A percentile compares a stretch with the other conserved stretches of the same genome.
phyloP scores from a whole-genome alignment of 208 protist genomes.

The Trypanosoma melophagium region DNA sequence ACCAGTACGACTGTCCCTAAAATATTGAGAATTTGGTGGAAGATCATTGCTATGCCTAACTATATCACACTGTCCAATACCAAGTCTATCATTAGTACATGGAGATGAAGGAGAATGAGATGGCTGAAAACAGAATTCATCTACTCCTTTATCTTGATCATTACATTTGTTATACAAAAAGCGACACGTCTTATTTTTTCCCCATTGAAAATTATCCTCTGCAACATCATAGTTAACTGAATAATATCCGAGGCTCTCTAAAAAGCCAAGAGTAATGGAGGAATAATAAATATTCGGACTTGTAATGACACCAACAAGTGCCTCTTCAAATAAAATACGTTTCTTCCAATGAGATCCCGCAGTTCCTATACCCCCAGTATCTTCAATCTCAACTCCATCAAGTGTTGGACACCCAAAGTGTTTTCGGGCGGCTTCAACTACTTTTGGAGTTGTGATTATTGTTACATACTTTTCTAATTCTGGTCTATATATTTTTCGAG shows the following conservation, averaged over 20 bases:
- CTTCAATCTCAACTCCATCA: constrained; percentile 64
- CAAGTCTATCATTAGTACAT: constrained; percentile 41
- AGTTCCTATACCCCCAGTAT: constrained; percentile 47
- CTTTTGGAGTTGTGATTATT: constrained; percentile 39
- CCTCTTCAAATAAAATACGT: constrained; percentile 55
- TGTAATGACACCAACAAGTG: constrained; percentile 43
- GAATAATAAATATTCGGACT: constrained; percentile 39
- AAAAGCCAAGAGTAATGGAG: constrained; percentile 51
- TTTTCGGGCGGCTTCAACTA: constrained; percentile 37
- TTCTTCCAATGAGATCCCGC: constrained; percentile 65
- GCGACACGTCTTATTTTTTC: constrained; percentile 38
- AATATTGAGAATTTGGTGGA: constrained; percentile 43
- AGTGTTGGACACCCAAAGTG: constrained; percentile 55
- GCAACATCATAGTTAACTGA: constrained; percentile 46
- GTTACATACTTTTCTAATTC: constrained; percentile 32
- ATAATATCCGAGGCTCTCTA: constrained; percentile 64
- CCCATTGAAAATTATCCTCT: constrained; percentile 42
- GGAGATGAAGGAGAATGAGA: neutral
- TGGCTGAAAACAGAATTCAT: constrained; percentile 55
- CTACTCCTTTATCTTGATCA: constrained; percentile 15
- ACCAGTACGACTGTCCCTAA: constrained; percentile 27
- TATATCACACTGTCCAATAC: constrained; percentile 40
- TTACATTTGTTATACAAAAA: constrained; percentile 57
- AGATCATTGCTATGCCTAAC: constrained; percentile 23
- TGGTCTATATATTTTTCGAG: constrained; percentile 24